Base-by-base conservation (phyloP, 2,329 filamentous ascomycete species). In the Furcasterigmium furcatum region DNA sequence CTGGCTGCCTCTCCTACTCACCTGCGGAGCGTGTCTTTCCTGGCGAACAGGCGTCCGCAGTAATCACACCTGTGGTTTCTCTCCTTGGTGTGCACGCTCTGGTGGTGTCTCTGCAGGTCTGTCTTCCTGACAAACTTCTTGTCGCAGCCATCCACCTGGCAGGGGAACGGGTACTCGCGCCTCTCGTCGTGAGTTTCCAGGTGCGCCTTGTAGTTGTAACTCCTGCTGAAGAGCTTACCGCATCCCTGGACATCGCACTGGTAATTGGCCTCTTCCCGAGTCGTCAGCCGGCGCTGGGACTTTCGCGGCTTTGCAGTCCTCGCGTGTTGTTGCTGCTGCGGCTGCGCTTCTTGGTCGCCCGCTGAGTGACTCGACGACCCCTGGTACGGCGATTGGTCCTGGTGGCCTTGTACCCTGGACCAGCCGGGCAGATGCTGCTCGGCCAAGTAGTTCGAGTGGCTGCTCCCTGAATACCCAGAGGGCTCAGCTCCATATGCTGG, bases 161-260 rank as follows among this genome's bases (percentile, higher is more conserved):
- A 95, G 2, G 76, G 73, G 57, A 89, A 86, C 0, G 84, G 82
- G 56, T 87, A 88, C 56, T 81, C 80, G 46, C 86, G 77, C 48
- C 80, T 77, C 13, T 88, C 82, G 58, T 94, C 83, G 59, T 96
- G 91, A 1, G 84, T 91, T 58, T 91, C 85, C 76, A 91, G 78
- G 62, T 95, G 91, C 24, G 89, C 87, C 58, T 88, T 91, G 68
- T 85, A 89, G 66, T 95, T 95, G 70, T 92, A 95, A 57, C 82
- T 85, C 50, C 91, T 76, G 53, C 88, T 88, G 62, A 95, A 95
- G 14, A 85, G 77, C 62, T 86, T 88, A 7, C 85, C 84, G 59
- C 91, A 96, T 2, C 83, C 74, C 47, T 82, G 76, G 29, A 82
- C 71, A 45, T 75, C 71, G 60, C 91, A 95, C 51, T 79, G 74